These are phyloP conservation scores for Aspergillus fischeri DNA, from an alignment of 2,329 filamentous ascomycete genomes.

Conservation along the genomic window DNA sequence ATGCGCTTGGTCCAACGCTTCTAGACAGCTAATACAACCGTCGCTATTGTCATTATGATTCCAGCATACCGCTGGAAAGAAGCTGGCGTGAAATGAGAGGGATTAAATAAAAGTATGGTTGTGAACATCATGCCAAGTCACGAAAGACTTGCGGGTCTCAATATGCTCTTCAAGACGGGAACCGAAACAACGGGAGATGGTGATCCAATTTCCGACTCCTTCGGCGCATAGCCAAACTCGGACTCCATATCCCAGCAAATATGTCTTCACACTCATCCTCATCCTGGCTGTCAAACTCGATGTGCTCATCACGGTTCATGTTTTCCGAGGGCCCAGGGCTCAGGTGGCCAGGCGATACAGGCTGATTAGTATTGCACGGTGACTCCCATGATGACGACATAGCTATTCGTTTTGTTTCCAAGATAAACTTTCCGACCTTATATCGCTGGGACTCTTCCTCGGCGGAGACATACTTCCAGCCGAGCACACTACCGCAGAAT, in stretches of 20 bases:
- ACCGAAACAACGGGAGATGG: constrained; percentile 22
- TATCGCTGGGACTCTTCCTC: constrained; percentile 60
- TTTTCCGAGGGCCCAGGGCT: constrained; percentile 1
- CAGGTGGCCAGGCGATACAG: neutral
- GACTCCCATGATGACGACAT: constrained; percentile 52
- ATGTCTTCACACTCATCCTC: constrained; percentile 65
- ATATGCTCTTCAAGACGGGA: constrained; percentile 10
- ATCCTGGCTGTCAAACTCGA: constrained; percentile 62
- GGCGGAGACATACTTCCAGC: constrained; percentile 63
- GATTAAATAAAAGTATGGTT: neutral
- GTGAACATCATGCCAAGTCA: neutral
- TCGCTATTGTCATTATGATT: neutral
- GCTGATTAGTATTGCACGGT: constrained; percentile 10
- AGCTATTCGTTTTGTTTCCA: constrained; percentile 57
- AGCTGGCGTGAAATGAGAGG: neutral
- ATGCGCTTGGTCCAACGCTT: no score
- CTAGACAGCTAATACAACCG: neutral
- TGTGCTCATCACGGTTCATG: constrained; percentile 19
- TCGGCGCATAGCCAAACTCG: constrained; percentile 46
- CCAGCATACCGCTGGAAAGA: neutral
- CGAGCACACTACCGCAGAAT: constrained; percentile 53
- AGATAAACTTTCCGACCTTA: constrained; percentile 64
- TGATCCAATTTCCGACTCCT: constrained; percentile 39
- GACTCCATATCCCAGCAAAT: constrained; percentile 60
- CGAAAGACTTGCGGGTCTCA: neutral